Conservation (phyloP, 495 filamentous ascomycete species). For the Cudoniella acicularis region DNA sequence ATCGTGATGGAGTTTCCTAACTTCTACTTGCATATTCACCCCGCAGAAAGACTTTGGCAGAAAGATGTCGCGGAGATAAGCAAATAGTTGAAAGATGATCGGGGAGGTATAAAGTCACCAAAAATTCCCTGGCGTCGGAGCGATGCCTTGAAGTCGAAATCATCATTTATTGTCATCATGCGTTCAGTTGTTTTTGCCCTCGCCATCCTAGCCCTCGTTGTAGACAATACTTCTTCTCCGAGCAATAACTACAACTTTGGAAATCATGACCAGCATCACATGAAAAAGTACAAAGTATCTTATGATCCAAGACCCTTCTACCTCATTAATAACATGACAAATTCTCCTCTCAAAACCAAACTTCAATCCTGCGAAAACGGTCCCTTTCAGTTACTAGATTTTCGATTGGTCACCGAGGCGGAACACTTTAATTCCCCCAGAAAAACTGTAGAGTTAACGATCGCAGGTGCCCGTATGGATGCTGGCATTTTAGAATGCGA, state of each 20-base stretch:
- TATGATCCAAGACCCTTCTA: slow-evolving; percentile 53
- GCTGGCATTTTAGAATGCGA: slow-evolving; percentile 63
- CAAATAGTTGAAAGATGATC: not conserved
- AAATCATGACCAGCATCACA: not conserved
- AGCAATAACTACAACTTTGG: not conserved
- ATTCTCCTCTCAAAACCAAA: slow-evolving; percentile 50
- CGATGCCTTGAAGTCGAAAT: not conserved
- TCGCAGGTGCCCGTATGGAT: slow-evolving; percentile 56
- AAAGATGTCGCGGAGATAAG: not conserved
- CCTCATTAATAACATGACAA: slow-evolving; percentile 56
- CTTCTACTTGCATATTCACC: not conserved
- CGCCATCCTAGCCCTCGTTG: not conserved
- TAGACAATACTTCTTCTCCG: not conserved
- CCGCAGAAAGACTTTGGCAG: not conserved
- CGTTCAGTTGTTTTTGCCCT: not conserved
- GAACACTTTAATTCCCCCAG: slow-evolving; percentile 59
- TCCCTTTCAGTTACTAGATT: slow-evolving; percentile 40
- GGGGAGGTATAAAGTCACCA: not conserved
- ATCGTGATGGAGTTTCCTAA: too few relatives aligned
- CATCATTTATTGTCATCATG: not conserved
- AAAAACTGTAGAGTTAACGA: slow-evolving; percentile 47
- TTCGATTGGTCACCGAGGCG: slow-evolving; percentile 55
- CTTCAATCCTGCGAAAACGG: slow-evolving; percentile 50
- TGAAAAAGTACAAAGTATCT: slow-evolving; percentile 3
- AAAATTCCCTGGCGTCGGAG: not conserved